phyloP scores from a whole-genome alignment of 805 yeast genomes.

The Tetrapisispora arboricola region DNA sequence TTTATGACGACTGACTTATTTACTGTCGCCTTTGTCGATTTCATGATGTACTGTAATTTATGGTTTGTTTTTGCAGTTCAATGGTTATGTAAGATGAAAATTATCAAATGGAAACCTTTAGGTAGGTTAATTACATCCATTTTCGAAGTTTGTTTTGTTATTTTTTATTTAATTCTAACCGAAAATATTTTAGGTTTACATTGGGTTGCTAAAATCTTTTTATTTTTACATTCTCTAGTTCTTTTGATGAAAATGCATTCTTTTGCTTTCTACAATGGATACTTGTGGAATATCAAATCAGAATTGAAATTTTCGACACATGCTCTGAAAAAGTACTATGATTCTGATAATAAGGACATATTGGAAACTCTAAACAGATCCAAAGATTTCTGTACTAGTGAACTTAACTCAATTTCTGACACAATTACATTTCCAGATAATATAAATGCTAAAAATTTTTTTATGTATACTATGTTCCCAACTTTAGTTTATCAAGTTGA shows the following conservation, averaged over 20 bases:
- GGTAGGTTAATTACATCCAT: slow-evolving; percentile 59
- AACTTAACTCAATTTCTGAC: slow-evolving; percentile 48
- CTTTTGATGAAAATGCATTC: slow-evolving; percentile 94
- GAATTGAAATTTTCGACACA: slow-evolving; percentile 44
- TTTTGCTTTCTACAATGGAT: slow-evolving; percentile 84
- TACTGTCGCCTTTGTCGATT: slow-evolving; percentile 64
- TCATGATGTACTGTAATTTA: slow-evolving; percentile 57
- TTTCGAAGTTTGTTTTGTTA: slow-evolving; percentile 45
- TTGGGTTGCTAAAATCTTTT: slow-evolving; percentile 85
- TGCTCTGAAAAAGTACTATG: slow-evolving; percentile 34
- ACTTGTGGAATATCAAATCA: slow-evolving; percentile 54
- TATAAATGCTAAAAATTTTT: slow-evolving; percentile 54
- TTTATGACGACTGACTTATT: slow-evolving; percentile 52
- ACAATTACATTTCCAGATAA: slow-evolving; percentile 54
- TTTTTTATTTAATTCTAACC: slow-evolving; percentile 47
- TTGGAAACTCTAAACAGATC: slow-evolving; percentile 35
- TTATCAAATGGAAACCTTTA: slow-evolving; percentile 46
- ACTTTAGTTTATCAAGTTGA: slow-evolving; percentile 75
- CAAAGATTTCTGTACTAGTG: slow-evolving; percentile 60
- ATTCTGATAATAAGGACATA: slow-evolving; percentile 20
- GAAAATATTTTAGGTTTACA: slow-evolving; percentile 44
- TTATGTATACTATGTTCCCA: slow-evolving; percentile 79
- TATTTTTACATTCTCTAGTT: slow-evolving; percentile 76
- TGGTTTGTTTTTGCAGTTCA: slow-evolving; percentile 59
- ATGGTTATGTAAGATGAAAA: slow-evolving; percentile 34